Conservation (phyloP, 176 grass and related monocot genomes). For the Saccharum spontaneum region DNA sequence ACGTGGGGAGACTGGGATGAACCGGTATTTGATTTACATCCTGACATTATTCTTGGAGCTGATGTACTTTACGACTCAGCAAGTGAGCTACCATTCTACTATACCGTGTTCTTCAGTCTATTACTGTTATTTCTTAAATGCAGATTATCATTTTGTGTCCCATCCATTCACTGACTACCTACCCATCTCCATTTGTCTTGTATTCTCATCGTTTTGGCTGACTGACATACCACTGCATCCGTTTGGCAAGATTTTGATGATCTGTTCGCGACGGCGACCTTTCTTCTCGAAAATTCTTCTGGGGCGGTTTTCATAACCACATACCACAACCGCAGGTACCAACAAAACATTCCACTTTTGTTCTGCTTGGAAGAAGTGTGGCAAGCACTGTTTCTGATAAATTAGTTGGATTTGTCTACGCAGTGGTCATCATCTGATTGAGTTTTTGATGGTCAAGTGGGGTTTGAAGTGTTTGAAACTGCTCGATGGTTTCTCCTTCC, state of each 20-base stretch:
- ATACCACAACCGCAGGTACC: constrained; percentile 83
- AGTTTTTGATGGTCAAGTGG: constrained; percentile 94
- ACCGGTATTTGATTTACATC: constrained; percentile 59
- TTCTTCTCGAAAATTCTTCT: constrained; percentile 65
- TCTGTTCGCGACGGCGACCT: constrained; percentile 64
- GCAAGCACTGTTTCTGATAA: background rate
- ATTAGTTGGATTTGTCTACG: background rate
- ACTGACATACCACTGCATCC: no score
- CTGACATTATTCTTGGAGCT: constrained; percentile 78
- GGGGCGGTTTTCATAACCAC: constrained; percentile 73
- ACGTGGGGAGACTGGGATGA: constrained; percentile 83
- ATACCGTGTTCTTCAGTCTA: background rate
- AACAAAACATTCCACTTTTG: background rate
- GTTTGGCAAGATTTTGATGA: constrained; percentile 74
- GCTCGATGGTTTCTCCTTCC: constrained; percentile 75
- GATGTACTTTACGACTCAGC: constrained; percentile 79
- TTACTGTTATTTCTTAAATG: background rate
- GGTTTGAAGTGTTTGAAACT: constrained; percentile 78
- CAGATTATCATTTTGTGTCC: background rate
- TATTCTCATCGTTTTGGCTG: background rate
- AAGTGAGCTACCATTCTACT: constrained; percentile 43
- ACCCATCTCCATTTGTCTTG: background rate
- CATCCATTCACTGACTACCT: no score
- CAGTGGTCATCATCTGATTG: constrained; percentile 88
- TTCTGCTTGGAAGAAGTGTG: background rate